Evolutionary conservation across 176 grass and related monocot genomes (phyloP).

Genomic region (Oryza coarctata): DNA sequence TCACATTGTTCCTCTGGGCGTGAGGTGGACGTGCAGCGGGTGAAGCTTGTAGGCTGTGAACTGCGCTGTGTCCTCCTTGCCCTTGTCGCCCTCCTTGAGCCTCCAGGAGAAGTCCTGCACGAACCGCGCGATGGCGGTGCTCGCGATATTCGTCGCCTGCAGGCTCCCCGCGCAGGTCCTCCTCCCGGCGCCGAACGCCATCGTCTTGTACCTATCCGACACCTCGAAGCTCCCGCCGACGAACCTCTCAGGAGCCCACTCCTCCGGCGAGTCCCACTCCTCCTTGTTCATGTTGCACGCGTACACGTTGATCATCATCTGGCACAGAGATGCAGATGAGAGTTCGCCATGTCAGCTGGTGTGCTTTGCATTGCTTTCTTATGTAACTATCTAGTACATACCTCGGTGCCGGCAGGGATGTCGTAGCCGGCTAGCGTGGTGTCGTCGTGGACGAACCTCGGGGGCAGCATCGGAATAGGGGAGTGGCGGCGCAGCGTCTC

Average conservation of each 20-base stretch:
- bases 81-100: constrained; percentile 63
- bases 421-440: constrained; percentile 63
- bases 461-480: constrained; percentile 41
- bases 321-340: no score
- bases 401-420: constrained; percentile 50
- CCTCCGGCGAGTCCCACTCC: constrained; percentile 57
- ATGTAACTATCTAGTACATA: no score
- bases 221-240: constrained; percentile 38
- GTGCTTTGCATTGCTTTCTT: no score
- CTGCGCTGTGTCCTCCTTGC: constrained; percentile 55
- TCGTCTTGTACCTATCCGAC: constrained; percentile 58
- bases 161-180: constrained; percentile 60
- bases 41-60: constrained; percentile 59
- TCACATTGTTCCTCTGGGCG: constrained; percentile 36
- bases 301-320: constrained; percentile 77
- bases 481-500: constrained; percentile 66
- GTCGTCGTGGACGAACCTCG: constrained; percentile 73
- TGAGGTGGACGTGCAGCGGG: constrained; percentile 55
- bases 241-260: constrained; percentile 87
- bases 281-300: constrained; percentile 74
- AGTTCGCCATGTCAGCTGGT: no score
- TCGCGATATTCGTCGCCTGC: constrained; percentile 61
- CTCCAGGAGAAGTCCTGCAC: constrained; percentile 75
- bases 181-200: constrained; percentile 79
- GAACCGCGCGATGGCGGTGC: constrained; percentile 49